Evolutionary conservation across 768 basidiomycete genomes (phyloP), one percentile per base, ranked within the genome.

Genomic region (Kwoniella heveanensis): DNA sequence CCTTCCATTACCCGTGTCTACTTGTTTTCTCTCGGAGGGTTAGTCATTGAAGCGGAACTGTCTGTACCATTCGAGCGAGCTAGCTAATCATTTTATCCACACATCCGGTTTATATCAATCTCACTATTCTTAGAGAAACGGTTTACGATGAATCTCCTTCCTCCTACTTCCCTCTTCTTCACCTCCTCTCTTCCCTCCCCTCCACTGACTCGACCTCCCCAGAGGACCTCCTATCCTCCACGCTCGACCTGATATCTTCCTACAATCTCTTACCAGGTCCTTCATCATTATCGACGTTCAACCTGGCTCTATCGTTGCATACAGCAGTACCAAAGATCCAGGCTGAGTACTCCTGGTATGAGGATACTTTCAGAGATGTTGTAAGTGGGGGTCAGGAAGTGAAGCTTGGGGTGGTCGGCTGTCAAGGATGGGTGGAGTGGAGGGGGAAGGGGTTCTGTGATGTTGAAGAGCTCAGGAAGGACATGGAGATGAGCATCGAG

Each of bases 281-380:
- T 0, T 85, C 84, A 2, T 79, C 84, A 0, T 70, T 86, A 15
- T 84, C 85, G 26, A 82, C 85, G 1, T 85, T 92, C 13, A 84
- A 91, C 66, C 84, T 89, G 79, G 86, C 86, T 50, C 83, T 97
- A 25, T 88, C 87, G 0, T 82, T 94, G 57, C 91, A 94, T 68
- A 85, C 88, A 2, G 84, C 88, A 7, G 86, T 86, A 0, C 92
- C 94, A 0, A 88, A 87, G 71, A 84, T 97, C 26, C 87, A 91
- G 62, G 92, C 93, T 0, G 90, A 88, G 73, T 91, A 89, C 75
- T 85, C 88, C 55, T 86, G 87, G 75, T 94, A 92, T 71, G 77
- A 80, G 52, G 66, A 55, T 25, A 25, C 48, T 19, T 48, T 77
- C 9, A 21, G 49, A n/a, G n/a, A n/a, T n/a, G n/a, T n/a, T n/a